Base-by-base conservation (phyloP, 2,329 filamentous ascomycete genomes). In the Boeremia exigua region DNA sequence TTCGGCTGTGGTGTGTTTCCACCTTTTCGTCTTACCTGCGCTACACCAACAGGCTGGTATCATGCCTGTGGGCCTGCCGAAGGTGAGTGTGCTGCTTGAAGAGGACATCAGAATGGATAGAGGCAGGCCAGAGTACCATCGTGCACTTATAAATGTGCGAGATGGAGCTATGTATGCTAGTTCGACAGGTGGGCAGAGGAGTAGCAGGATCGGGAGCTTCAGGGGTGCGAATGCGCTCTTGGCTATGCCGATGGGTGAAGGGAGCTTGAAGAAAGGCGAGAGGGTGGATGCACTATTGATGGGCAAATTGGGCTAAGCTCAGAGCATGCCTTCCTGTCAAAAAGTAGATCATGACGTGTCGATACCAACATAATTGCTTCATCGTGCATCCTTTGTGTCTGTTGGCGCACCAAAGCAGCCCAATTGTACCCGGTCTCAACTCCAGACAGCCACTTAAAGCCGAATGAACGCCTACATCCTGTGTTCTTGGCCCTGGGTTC, bases 11-110 rank as follows among this genome's bases (percentile, higher is more conserved):
- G 95, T 98, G 9, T 96, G 94, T 0, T 92, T 96, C 68, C 91
- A 98, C 70, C 84, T 99, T 1, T 98, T 99, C 75, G 92, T 98
- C 8, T 81, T 99, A 10, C 95, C 95, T 0, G 87, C 90, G 0
- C 78, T 99, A 56, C 92, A 96, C 69, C 87, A 89, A 63, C 82
- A 90, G 65, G 83, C 86, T 10, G 95, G 93, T 0, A 79, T 92
- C 19, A 77, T 76, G 36, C 86, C 86, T 0, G 80, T 80, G 0
- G 92, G 93, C 0, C 78, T 97, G 14, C 87, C 92, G 0, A 86
- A 80, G 45, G 85, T 96, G 0, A 84, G 85, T 2, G 93, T 95
- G 0, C 78, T 80, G 1, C 72, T 97, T 25, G 85, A 86, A 0
- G 88, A 95, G 54, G 86, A 91, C 40, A 86, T 98, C 47, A 77